Conservation (phyloP, 2,329 filamentous ascomycete genomes). For the Stemphylium beticola region DNA sequence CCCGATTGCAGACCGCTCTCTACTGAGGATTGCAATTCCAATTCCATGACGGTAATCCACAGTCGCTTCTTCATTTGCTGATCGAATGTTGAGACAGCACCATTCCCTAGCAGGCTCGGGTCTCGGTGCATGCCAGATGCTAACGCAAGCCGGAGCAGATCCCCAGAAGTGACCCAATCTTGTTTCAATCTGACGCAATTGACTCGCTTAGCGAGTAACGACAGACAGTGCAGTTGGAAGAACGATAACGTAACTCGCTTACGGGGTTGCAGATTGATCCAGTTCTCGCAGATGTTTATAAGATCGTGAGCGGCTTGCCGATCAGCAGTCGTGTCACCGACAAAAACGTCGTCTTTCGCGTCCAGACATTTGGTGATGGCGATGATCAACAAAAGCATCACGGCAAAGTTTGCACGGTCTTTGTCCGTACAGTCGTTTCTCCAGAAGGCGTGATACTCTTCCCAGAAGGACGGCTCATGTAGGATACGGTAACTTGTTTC, state of each 20-base stretch:
- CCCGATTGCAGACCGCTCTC: constrained; percentile 61
- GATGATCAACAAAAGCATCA: constrained; percentile 50
- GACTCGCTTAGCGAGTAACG: constrained; percentile 57
- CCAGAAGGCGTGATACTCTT: constrained; percentile 59
- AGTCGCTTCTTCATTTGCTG: constrained; percentile 62
- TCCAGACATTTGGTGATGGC: constrained; percentile 47
- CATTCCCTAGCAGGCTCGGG: constrained; percentile 46
- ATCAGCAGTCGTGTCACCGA: constrained; percentile 52
- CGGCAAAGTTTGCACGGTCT: constrained; percentile 45
- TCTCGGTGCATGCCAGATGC: constrained; percentile 61
- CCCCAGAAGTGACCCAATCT: constrained; percentile 59
- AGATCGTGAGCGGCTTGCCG: constrained; percentile 48
- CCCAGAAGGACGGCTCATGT: constrained; percentile 60
- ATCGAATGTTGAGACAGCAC: constrained; percentile 50
- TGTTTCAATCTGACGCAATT: constrained; percentile 62
- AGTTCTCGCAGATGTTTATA: constrained; percentile 51
- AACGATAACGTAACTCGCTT: constrained; percentile 60
- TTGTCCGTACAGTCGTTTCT: constrained; percentile 31
- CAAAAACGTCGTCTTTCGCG: constrained; percentile 44
- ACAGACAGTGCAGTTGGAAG: constrained; percentile 60
- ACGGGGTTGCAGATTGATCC: constrained; percentile 54
- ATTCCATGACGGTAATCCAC: constrained; percentile 63
- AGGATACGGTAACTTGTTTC: constrained; percentile 61
- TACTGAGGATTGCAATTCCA: constrained; percentile 63
- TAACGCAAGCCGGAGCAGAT: constrained; percentile 60